Evolutionary conservation across 805 yeast species (phyloP), one percentile per base, ranked within the genome.

Genomic region (Candida easanensis): DNA sequence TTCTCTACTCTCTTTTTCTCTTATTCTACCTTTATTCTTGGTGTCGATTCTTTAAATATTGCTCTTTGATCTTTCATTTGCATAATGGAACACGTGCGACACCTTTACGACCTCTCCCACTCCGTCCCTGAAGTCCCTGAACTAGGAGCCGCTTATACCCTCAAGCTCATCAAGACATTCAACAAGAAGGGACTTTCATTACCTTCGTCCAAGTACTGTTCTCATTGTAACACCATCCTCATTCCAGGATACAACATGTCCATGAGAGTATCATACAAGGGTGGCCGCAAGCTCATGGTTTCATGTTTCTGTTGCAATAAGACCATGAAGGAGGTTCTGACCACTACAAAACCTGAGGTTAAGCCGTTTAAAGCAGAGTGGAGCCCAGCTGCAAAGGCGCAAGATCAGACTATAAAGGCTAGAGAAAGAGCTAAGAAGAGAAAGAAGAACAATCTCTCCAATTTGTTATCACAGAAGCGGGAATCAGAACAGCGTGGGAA

Each of bases 401-500:
- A 22, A 5, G 28, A 9, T 4, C 6, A 15, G 15, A 16, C 28
- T n/a, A 19, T 22, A 16, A 41, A 37, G 23, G 64, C 70, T 1
- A 71, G 67, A 49, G 66, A 65, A 18, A 59, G 76, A 36, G 64
- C 71, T 15, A 76, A 74, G 54, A 76, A 73, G 59, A 62, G 77
- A 36, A 76, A 73, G 55, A 64, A 64, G 53, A 72, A 66, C 44
- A 66, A 71, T 16, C 58, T 77, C 20, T 59, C 70, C 3, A 68
- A 60, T 42, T 52, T 77, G 46, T 56, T 78, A 28, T 62, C 63
- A 26, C 62, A 64, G 40, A 76, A 72, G 57, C 70, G 69, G 46
- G 62, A 64, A 34, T 66, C 63, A 21, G 64, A 66, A 46, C 60
- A 58, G 41, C 52, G 57, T 18, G 61, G 57, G 11, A 59, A 60